Evolutionary conservation across 2,329 filamentous ascomycete species (phyloP).

Genomic region (Hypoxylon sp.): DNA sequence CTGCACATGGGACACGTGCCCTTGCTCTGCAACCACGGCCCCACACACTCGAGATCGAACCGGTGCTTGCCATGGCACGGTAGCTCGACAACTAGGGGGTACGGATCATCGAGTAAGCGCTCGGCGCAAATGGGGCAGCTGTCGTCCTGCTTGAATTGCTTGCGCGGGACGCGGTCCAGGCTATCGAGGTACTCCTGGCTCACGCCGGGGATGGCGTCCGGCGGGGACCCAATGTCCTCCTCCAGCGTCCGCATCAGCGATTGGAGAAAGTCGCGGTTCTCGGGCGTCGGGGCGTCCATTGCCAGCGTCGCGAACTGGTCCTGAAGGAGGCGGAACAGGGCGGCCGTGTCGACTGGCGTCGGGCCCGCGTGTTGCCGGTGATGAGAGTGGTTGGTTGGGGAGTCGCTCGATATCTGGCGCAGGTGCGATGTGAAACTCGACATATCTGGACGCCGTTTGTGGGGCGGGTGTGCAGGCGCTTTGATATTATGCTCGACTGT

Average conservation of each 20-base stretch:
- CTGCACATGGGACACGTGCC: constrained; percentile 76
- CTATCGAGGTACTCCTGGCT: constrained; percentile 71
- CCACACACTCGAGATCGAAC: constrained; percentile 78
- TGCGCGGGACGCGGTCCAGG: constrained; percentile 70
- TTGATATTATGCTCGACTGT: constrained; percentile 76
- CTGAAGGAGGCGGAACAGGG: constrained; percentile 71
- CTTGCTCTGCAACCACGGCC: constrained; percentile 75
- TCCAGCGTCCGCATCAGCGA: constrained; percentile 65
- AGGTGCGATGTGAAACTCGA: constrained; percentile 73
- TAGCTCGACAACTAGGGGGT: constrained; percentile 74
- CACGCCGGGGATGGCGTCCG: constrained; percentile 67
- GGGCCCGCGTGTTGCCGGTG: constrained; percentile 70
- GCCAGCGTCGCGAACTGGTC: constrained; percentile 70
- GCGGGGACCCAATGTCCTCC: constrained; percentile 66
- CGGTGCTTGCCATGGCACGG: constrained; percentile 71
- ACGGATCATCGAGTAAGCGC: constrained; percentile 72
- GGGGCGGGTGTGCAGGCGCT: constrained; percentile 57
- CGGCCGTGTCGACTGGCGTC: constrained; percentile 71
- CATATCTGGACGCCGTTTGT: constrained; percentile 72
- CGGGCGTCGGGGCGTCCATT: constrained; percentile 62
- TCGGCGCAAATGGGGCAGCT: constrained; percentile 75
- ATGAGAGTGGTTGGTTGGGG: constrained; percentile 42
- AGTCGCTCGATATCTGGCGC: constrained; percentile 63
- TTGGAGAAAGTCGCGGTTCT: constrained; percentile 66
- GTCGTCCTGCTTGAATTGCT: constrained; percentile 65